Evolutionary conservation across 208 protist species (phyloP), one percentile per base, ranked within the genome.

Genomic region (Borovskyia barvae): DNA sequence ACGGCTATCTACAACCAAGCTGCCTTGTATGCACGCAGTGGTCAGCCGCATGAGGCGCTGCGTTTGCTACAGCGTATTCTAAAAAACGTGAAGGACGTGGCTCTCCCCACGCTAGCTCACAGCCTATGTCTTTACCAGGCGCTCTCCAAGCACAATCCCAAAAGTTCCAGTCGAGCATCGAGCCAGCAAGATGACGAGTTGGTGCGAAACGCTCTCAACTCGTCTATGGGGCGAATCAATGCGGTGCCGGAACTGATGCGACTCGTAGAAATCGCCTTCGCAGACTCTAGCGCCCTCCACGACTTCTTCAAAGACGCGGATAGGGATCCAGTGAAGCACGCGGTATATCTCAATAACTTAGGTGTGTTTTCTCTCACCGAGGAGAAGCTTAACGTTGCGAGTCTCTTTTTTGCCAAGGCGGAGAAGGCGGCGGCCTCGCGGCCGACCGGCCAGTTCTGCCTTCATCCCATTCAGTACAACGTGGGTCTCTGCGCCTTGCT

Each of bases 331-430:
- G 52, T 39, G 26, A 82, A 92, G 52, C 66, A 80, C 68, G 75
- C 78, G 14, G 69, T 87, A 17, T 86, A 92, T 70, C 79, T 93
- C 46, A 95, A 95, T 55, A 92, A 95, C 73, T 64, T 95, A 67
- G 90, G 90, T 22, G 80, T 90, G 17, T 66, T 92, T 11, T 82
- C 80, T 20, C 72, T 95, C 62, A 63, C 58, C 26, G 85, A 92
- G 57, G 77, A 84, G 17, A 93, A 92, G 59, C 51, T 78, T 33
- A 81, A 84, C 28, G 82, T 92, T 41, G 90, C 84, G 15, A 73
- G 86, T 11, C 69, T 95, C 46, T 95, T 75, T 61, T 92, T 95
- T 56, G 72, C 75, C 39, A 92, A 92, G 80, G 90, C 90, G 19
- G 75, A 82, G 66, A 80, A 77, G 39, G 42, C 69, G 1, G 72